Conservation (phyloP, 768 basidiomycete species). For the Xerocomellus intermedius region DNA sequence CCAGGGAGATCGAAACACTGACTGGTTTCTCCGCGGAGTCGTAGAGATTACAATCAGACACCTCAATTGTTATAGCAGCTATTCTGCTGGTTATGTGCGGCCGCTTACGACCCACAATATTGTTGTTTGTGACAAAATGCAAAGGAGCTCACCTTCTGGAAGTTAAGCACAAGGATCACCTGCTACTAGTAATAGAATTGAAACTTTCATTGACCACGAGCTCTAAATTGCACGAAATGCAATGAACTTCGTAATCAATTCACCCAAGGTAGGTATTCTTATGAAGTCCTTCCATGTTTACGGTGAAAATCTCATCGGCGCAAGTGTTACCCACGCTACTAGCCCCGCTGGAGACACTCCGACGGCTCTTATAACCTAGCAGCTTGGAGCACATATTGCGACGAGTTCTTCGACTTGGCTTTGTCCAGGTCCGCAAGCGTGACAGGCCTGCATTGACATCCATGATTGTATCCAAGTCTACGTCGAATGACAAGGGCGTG, state of each 20-base stretch:
- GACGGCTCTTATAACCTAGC: slow-evolving; percentile 37
- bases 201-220: neutral
- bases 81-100: neutral
- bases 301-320: neutral
- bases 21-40: too few species aligned
- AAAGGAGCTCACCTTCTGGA: neutral
- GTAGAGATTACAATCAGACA: too few species aligned
- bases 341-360: too few species aligned
- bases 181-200: neutral
- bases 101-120: neutral
- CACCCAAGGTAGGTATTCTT: neutral
- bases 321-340: neutral
- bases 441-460: slow-evolving; percentile 59
- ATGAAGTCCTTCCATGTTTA: neutral
- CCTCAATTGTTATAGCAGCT: too few species aligned
- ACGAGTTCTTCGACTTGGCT: slow-evolving; percentile 68
- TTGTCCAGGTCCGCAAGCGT: slow-evolving; percentile 67
- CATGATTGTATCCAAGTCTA: slow-evolving; percentile 83
- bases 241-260: neutral
- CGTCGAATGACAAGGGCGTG: neutral
- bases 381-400: slow-evolving; percentile 39
- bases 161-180: neutral
- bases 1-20: too few species aligned
- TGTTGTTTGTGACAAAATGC: neutral
- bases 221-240: neutral